Conservation (phyloP, 148 eudicot genomes). For the Chenopodium album region DNA sequence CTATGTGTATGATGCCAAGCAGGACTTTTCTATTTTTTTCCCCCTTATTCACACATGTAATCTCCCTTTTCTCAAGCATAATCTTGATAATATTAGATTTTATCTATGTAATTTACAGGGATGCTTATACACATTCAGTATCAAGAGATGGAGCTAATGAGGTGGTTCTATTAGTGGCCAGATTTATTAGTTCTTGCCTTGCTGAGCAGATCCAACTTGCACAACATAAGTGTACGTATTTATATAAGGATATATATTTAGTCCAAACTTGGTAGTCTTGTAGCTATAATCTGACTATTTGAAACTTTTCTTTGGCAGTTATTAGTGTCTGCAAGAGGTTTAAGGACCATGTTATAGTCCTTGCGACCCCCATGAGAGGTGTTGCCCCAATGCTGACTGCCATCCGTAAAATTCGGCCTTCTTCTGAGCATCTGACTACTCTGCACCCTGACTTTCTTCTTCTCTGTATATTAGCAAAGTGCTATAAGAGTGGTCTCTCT, state of each 20-base stretch:
- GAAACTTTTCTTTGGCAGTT: constrained; percentile 44
- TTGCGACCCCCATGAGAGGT: constrained; percentile 75
- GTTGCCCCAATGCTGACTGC: constrained; percentile 81
- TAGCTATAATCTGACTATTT: constrained; percentile 3
- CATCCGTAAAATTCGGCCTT: constrained; percentile 59
- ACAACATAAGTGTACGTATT: constrained; percentile 69
- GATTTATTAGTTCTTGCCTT: constrained; percentile 62
- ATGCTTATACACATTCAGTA: constrained; percentile 53
- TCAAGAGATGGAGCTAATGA: constrained; percentile 62
- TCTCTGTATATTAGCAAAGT: constrained; percentile 76
- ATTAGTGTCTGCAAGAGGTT: constrained; percentile 75
- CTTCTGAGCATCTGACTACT: constrained; percentile 75
- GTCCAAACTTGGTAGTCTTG: neutral
- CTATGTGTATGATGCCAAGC: neutral
- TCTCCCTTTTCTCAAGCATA: neutral
- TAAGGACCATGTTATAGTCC: constrained; percentile 64
- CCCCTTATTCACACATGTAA: neutral
- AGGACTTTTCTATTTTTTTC: neutral
- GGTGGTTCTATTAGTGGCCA: constrained; percentile 41
- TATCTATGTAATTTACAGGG: constrained; percentile 45
- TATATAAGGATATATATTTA: neutral
- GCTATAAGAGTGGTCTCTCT: constrained; percentile 65
- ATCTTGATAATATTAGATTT: neutral
- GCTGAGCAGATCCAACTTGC: constrained; percentile 84
- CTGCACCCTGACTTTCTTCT: constrained; percentile 87